Percentiles rank a stretch among this genome's conserved stretches.
phyloP scores from a whole-genome alignment of 805 yeast genomes.

The Torulaspora franciscae region DNA sequence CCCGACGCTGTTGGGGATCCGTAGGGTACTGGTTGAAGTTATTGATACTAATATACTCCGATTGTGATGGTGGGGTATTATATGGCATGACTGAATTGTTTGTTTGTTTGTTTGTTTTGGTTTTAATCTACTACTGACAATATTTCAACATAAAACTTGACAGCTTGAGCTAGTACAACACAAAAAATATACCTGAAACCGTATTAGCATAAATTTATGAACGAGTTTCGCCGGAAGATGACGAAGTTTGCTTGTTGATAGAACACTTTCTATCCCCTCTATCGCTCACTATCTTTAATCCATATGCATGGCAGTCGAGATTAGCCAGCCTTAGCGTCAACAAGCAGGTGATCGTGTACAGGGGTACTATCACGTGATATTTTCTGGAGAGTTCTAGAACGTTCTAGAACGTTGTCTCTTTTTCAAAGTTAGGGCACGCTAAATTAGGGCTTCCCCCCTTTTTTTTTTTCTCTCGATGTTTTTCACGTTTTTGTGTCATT shows the following conservation, averaged over 20 bases:
- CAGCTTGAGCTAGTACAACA: background rate
- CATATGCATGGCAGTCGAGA: background rate
- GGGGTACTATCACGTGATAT: background rate
- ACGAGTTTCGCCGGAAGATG: background rate
- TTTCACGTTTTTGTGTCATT: background rate
- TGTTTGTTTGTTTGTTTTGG: background rate
- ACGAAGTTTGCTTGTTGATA: no score
- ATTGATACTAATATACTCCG: slow-evolving; percentile 10
- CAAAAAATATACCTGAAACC: background rate
- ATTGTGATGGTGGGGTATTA: slow-evolving; percentile 10
- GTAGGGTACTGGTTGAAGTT: slow-evolving; percentile 3
- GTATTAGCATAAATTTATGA: background rate
- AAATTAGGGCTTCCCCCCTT: background rate
- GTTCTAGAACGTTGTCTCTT: background rate
- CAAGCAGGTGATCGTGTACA: background rate
- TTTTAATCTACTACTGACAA: background rate
- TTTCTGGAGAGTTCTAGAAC: background rate
- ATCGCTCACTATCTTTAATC: background rate
- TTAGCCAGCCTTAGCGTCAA: slow-evolving; percentile 1
- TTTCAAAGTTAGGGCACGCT: background rate
- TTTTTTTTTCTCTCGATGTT: no score
- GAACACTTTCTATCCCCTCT: background rate
- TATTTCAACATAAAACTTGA: slow-evolving; percentile 1
- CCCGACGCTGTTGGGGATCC: slow-evolving; percentile 2
- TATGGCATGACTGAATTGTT: slow-evolving; percentile 2